Conservation (phyloP, 1,284 basidiomycete genomes). For the Paramarasmius palmivorus region DNA sequence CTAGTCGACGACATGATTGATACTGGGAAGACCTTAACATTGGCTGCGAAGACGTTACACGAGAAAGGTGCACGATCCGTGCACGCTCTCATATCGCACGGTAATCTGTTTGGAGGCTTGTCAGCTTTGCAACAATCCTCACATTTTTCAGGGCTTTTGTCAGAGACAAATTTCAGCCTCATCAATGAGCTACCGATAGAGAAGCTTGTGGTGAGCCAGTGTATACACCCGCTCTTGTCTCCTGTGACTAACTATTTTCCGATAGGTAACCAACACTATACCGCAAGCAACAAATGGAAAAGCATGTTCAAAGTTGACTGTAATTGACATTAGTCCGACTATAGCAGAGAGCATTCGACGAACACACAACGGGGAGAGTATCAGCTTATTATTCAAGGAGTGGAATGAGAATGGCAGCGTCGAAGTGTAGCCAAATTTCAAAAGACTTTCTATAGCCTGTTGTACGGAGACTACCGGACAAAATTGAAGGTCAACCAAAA, state of each 20-base stretch:
- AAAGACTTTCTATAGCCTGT: too few relatives aligned
- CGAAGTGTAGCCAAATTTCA: too few relatives aligned
- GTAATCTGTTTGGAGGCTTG: conserved; percentile 41
- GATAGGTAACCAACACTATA: conserved; percentile 48
- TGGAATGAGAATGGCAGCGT: conserved; percentile 59
- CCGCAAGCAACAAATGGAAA: conserved; percentile 45
- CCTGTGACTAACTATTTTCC: background rate
- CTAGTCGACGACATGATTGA: conserved; percentile 99
- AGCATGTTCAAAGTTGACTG: conserved; percentile 62
- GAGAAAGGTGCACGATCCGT: conserved; percentile 89
- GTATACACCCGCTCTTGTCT: conserved; percentile 1
- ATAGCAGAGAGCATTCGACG: conserved; percentile 95
- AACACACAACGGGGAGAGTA: conserved; percentile 95
- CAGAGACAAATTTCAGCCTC: conserved; percentile 79
- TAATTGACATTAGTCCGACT: conserved; percentile 87
- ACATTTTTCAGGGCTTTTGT: conserved; percentile 68
- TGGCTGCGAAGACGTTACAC: conserved; percentile 86
- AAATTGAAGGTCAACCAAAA: too few relatives aligned
- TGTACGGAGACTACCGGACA: too few relatives aligned
- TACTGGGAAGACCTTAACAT: conserved; percentile 84
- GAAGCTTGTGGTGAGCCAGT: conserved; percentile 76
- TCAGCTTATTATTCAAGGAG: conserved; percentile 78
- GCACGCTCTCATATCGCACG: conserved; percentile 92
- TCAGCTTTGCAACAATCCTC: background rate
- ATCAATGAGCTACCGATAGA: conserved; percentile 83